Percentiles rank a stretch among this genome's conserved stretches.
Conservation (phyloP, 306 rosid genomes). For the Cicer yamashitae region DNA sequence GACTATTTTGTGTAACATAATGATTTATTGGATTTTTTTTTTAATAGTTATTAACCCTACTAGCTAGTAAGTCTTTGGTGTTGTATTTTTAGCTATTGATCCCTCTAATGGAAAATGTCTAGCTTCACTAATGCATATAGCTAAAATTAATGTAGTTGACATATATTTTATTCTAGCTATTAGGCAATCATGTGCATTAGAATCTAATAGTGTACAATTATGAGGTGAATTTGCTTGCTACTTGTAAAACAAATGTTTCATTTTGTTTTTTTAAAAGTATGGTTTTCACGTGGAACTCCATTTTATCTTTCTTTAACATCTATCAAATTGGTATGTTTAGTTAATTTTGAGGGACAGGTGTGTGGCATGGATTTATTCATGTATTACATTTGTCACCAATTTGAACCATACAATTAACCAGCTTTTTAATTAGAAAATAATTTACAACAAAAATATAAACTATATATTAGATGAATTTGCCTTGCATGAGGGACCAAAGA, state of each 20-base stretch:
- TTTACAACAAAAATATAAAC: not conserved
- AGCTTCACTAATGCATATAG: not conserved
- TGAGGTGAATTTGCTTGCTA: slow-evolving; percentile 34
- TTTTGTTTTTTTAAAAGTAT: slow-evolving; percentile 20
- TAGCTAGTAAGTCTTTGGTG: not conserved
- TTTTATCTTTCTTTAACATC: slow-evolving; percentile 37
- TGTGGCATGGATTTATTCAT: slow-evolving; percentile 54
- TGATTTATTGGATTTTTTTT: not conserved
- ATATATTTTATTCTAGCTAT: not conserved
- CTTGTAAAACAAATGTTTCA: slow-evolving; percentile 10
- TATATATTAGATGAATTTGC: slow-evolving; percentile 28
- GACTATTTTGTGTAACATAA: not conserved
- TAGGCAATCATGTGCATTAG: slow-evolving; percentile 30
- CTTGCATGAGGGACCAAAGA: not conserved
- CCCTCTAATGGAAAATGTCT: not conserved
- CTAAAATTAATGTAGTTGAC: not conserved
- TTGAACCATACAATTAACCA: slow-evolving; percentile 32
- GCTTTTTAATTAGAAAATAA: not conserved
- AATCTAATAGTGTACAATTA: slow-evolving; percentile 28
- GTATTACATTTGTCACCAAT: slow-evolving; percentile 37
- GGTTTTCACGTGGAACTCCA: slow-evolving; percentile 43
- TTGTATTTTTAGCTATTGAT: not conserved
- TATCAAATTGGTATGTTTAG: slow-evolving; percentile 37
- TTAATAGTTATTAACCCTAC: not conserved
- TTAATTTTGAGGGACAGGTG: slow-evolving; percentile 55